Base-by-base conservation (phyloP, 305 asterid species). In the Rubia tinctorum region DNA sequence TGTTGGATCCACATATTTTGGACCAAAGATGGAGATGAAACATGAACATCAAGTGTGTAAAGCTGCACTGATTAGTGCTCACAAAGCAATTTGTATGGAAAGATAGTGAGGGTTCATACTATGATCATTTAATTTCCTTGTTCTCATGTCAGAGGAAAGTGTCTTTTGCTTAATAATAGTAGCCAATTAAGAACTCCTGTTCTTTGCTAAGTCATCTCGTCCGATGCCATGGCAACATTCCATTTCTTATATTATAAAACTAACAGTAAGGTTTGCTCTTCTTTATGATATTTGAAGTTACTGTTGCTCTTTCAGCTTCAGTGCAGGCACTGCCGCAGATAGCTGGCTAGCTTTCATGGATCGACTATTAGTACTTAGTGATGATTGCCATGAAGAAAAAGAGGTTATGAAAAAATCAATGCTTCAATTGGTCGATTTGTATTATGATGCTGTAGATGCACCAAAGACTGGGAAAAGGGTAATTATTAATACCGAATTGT, bases 391-490 rank as follows among this genome's bases (percentile, higher is more conserved):
- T 53, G 37, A 69, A 56, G 88, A 86, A 72, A 88, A 80, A 73
- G 72, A 67, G 51, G 30, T 17, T 18, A 6, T 91, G 73, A 88
- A 55, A 78, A 49, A 37, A 67, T 87, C 83, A 69, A 84, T 93
- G 77, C 72, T 79, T 8, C 67, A 75, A 40, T 79, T 93, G 82
- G 73, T 85, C 27, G 91, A 91, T 79, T 80, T 87, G 74, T 93
- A 91, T 78, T 93, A 93, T 56, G 97, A 89, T 14, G 95, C 97
- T 37, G 49, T 93, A 76, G 98, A 91, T 74, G 97, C 98, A 43
- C 95, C 98, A 3, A 91, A 93, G 82, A 93, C 84, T 85, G 97
- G 98, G 40, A 88, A 89, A 76, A 85, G 79, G 95, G 97, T 91
- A 15, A 71, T 64, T 56, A 6, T 53, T 6, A 34, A 40, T 30